Percentiles rank a stretch among this genome's conserved stretches.
Conservation (phyloP, 2,329 filamentous ascomycete genomes). For the Domatiomyces catenatus region DNA sequence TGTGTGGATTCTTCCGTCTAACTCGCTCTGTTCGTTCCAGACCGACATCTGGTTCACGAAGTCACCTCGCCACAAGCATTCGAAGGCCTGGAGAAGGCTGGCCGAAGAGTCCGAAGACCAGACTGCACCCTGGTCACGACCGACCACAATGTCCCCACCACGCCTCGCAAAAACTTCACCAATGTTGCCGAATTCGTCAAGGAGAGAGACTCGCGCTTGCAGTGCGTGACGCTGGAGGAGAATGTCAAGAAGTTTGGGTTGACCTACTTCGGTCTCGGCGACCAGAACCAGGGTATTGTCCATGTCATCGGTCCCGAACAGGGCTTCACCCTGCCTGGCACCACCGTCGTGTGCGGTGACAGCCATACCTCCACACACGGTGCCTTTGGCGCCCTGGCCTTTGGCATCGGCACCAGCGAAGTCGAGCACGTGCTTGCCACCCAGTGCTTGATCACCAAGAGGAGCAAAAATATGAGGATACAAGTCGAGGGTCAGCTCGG, state of each 20-base stretch:
- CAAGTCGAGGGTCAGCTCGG: slow-evolving; percentile 83
- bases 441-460: slow-evolving; percentile 83
- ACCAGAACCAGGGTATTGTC: slow-evolving; percentile 95
- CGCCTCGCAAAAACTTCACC: slow-evolving; percentile 81
- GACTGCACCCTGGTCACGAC: slow-evolving; percentile 95
- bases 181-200: slow-evolving; percentile 88
- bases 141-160: slow-evolving; percentile 95
- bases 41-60: slow-evolving; percentile 93
- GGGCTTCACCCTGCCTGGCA: slow-evolving; percentile 92
- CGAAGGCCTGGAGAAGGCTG: slow-evolving; percentile 81
- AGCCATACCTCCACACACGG: slow-evolving; percentile 97
- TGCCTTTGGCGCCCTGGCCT: slow-evolving; percentile 85
- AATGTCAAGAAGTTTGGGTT: slow-evolving; percentile 94
- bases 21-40: slow-evolving; percentile 30
- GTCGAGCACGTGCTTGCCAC: slow-evolving; percentile 97
- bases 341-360: slow-evolving; percentile 94
- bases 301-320: slow-evolving; percentile 98
- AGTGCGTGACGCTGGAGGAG: slow-evolving; percentile 91
- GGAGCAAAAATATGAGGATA: slow-evolving; percentile 97
- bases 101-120: slow-evolving; percentile 72
- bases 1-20: slow-evolving; percentile 8
- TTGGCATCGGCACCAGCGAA: slow-evolving; percentile 95
- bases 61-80: slow-evolving; percentile 99
- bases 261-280: slow-evolving; percentile 91
- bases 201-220: slow-evolving; percentile 80